Evolutionary conservation across 2,329 filamentous ascomycete species (phyloP).

Genomic region (Biscogniauxia mediterranea): DNA sequence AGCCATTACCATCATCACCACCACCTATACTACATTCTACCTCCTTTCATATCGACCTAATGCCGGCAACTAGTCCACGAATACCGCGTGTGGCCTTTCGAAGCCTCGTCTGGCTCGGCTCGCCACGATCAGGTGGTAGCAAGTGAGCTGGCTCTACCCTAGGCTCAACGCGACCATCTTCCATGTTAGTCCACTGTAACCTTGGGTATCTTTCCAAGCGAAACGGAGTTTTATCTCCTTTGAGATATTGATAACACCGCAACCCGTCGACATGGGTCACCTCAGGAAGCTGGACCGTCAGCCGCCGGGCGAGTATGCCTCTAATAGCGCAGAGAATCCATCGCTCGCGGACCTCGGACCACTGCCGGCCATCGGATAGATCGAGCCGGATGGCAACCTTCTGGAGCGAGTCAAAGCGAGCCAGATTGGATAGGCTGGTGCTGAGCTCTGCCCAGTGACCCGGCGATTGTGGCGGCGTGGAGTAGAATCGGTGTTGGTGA

Average conservation of each 20-base stretch:
- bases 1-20: no score
- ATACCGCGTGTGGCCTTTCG: background rate
- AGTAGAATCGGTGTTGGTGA: conserved; percentile 13
- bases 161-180: conserved; percentile 3
- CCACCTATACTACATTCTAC: background rate
- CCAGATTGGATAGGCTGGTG: conserved; percentile 19
- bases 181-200: conserved; percentile 2
- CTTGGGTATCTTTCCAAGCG: conserved; percentile 14
- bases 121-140: background rate
- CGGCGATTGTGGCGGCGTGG: background rate
- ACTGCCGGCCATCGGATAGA: conserved; percentile 14
- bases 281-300: conserved; percentile 21
- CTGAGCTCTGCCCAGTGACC: conserved; percentile 21
- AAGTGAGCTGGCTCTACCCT: conserved; percentile 2
- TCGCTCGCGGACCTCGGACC: conserved; percentile 26
- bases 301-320: conserved; percentile 17
- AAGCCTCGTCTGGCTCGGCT: background rate
- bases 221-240: conserved; percentile 8
- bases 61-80: background rate
- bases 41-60: background rate
- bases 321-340: conserved; percentile 21
- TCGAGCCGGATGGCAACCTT: conserved; percentile 20
- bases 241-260: conserved; percentile 17
- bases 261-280: conserved; percentile 14
- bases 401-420: conserved; percentile 17